phyloP scores from a whole-genome alignment of 108 stramenopile species.

The Cyclotella atomus region DNA sequence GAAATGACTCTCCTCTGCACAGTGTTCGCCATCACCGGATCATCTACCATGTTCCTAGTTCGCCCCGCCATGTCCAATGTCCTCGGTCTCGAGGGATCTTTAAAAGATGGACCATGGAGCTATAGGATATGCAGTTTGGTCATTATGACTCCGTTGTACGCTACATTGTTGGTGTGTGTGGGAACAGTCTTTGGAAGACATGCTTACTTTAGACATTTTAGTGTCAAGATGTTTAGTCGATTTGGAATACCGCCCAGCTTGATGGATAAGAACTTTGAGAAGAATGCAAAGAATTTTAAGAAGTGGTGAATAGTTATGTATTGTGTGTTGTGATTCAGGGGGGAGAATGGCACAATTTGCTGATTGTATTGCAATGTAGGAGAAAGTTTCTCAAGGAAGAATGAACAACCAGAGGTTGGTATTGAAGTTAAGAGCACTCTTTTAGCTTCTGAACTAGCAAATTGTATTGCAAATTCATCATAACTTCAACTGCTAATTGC shows the following conservation, averaged over 20 bases:
- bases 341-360: too few species aligned
- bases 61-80: slow-evolving; percentile 79
- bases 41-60: slow-evolving; percentile 87
- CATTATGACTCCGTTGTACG: slow-evolving; percentile 89
- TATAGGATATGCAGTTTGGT: slow-evolving; percentile 84
- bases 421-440: too few species aligned
- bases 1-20: slow-evolving; percentile 85
- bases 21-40: slow-evolving; percentile 87
- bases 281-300: slow-evolving; percentile 75
- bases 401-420: too few species aligned
- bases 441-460: too few species aligned
- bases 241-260: slow-evolving; percentile 89
- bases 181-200: slow-evolving; percentile 88
- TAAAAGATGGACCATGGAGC: slow-evolving; percentile 88
- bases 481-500: too few species aligned
- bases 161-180: slow-evolving; percentile 68
- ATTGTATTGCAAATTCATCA: too few species aligned
- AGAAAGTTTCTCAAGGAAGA: too few species aligned
- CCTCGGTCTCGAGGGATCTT: slow-evolving; percentile 68
- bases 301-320: slow-evolving; percentile 62
- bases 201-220: slow-evolving; percentile 86
- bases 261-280: slow-evolving; percentile 69
- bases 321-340: neutral
- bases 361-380: too few species aligned
- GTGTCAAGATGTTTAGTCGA: slow-evolving; percentile 86